phyloP scores from a whole-genome alignment of 192 early-diverging fungal genomes.

The Umbelopsis vinacea region DNA sequence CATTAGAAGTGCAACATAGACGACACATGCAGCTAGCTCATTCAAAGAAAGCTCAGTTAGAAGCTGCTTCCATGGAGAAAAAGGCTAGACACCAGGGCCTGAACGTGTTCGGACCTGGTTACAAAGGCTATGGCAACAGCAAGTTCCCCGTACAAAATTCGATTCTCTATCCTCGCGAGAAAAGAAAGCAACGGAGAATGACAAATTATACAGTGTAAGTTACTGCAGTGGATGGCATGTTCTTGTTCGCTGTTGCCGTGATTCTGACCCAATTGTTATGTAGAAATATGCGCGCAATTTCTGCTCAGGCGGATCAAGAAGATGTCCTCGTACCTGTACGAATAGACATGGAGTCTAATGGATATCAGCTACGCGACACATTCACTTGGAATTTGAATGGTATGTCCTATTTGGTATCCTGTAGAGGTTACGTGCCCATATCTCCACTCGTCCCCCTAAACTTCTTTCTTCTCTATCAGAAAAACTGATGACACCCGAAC shows the following conservation, averaged over 20 bases:
- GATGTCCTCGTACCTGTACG: constrained; percentile 87
- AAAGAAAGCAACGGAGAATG: constrained; percentile 48
- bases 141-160: constrained; percentile 44
- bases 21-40: constrained; percentile 46
- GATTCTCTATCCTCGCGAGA: constrained; percentile 51
- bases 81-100: constrained; percentile 32
- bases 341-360: constrained; percentile 88
- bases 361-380: constrained; percentile 84
- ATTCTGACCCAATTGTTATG: constrained; percentile 9
- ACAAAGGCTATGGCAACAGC: constrained; percentile 63
- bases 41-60: constrained; percentile 49
- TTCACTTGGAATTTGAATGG: constrained; percentile 96
- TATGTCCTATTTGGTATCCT: constrained; percentile 24
- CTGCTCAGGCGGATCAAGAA: constrained; percentile 64
- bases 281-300: constrained; percentile 62
- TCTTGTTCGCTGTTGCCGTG: constrained; percentile 23
- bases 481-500: constrained; percentile 66
- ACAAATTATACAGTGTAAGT: constrained; percentile 58
- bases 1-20: constrained; percentile 53
- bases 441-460: not conserved
- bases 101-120: constrained; percentile 60
- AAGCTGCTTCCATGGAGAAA: constrained; percentile 40
- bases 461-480: constrained; percentile 41
- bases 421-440: too few species aligned
- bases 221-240: not conserved